Base-by-base conservation (phyloP, 1,284 basidiomycete species). In the Mycena citricolor region DNA sequence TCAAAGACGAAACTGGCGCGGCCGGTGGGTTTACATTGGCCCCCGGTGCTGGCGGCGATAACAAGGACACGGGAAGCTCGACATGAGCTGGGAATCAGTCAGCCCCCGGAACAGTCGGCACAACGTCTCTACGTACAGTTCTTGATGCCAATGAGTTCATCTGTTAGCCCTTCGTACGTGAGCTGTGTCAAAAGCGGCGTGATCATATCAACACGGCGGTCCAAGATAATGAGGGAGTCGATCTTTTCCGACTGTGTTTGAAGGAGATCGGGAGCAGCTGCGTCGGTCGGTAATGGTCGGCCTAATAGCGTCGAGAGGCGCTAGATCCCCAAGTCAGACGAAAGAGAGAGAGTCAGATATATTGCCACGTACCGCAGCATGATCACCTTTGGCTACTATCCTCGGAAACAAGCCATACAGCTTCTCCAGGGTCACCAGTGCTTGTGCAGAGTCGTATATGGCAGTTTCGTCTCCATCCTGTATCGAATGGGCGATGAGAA, bases 111-210 rank as follows among this genome's bases (percentile, higher is more conserved):
- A 21, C 36, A 16, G n/a, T 19, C 39, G 24, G 28, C 42, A 30
- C 4, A 39, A 8, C 29, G 21, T 44, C 19, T 17, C 6, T 6
- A 64, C 84, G 42, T 54, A 90, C 94, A 87, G 57, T 97, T 92
- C 64, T 79, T 86, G 52, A 99, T 86, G 1, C 91, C 91, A 33
- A 97, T 72, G 31, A 93, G 71, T 62, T 99, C 97, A 59, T 99
- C 95, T n/a, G 98, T 76, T 32, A 99, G 82, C 13, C 97, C 97
- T 62, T 97, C 87, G 59, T 98, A 99, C 0, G 97, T 99, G 42
- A 99, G 71, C 60, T 99, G 95, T 1, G 95, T 99, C 34, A 95
- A 82, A 42, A 99, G 74, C 1, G 95, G 94, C 0, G 95, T 97
- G 41, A 97, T 84, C 83, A 97, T 89, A 62, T 99, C 97, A n/a